phyloP scores from a whole-genome alignment of 495 filamentous ascomycete genomes.

The Penicillium herquei region DNA sequence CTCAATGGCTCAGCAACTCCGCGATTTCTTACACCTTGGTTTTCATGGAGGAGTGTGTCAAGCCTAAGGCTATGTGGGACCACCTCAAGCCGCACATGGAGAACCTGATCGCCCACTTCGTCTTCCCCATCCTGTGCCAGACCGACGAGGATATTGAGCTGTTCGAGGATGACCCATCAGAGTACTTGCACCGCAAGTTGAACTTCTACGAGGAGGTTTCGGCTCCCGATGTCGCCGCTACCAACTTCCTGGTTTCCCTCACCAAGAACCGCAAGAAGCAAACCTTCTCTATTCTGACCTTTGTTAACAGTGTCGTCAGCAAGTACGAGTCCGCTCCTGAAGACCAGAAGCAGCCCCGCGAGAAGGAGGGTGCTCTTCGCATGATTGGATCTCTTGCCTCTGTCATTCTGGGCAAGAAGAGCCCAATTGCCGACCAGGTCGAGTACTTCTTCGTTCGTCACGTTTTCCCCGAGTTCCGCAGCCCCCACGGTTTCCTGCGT shows the following conservation, averaged over 20 bases:
- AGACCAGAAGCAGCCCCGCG: slow-evolving; percentile 83
- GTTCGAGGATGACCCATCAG: slow-evolving; percentile 89
- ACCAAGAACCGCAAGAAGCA: slow-evolving; percentile 95
- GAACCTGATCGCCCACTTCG: slow-evolving; percentile 84
- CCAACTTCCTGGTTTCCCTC: slow-evolving; percentile 91
- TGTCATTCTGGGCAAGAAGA: slow-evolving; percentile 96
- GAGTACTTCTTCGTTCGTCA: slow-evolving; percentile 98
- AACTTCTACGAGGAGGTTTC: slow-evolving; percentile 98
- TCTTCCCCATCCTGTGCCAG: slow-evolving; percentile 94
- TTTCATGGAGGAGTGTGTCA: slow-evolving; percentile 95
- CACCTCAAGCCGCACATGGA: slow-evolving; percentile 91
- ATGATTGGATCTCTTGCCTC: slow-evolving; percentile 96
- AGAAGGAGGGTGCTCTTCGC: slow-evolving; percentile 92
- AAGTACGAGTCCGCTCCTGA: slow-evolving; percentile 81
- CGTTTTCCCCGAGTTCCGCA: slow-evolving; percentile 97
- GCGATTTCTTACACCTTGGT: slow-evolving; percentile 88
- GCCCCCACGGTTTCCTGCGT: slow-evolving; percentile 86
- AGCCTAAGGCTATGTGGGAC: slow-evolving; percentile 94
- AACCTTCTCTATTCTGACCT: slow-evolving; percentile 88
- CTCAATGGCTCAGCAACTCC: slow-evolving; percentile 90
- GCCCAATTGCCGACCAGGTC: slow-evolving; percentile 95
- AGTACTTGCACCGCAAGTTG: slow-evolving; percentile 94
- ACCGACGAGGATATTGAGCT: slow-evolving; percentile 90
- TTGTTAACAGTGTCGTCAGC: slow-evolving; percentile 91
- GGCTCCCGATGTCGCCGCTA: slow-evolving; percentile 92